Evolutionary conservation across 257 asterid genomes (phyloP).

Genomic region (Solanum appendiculatum): DNA sequence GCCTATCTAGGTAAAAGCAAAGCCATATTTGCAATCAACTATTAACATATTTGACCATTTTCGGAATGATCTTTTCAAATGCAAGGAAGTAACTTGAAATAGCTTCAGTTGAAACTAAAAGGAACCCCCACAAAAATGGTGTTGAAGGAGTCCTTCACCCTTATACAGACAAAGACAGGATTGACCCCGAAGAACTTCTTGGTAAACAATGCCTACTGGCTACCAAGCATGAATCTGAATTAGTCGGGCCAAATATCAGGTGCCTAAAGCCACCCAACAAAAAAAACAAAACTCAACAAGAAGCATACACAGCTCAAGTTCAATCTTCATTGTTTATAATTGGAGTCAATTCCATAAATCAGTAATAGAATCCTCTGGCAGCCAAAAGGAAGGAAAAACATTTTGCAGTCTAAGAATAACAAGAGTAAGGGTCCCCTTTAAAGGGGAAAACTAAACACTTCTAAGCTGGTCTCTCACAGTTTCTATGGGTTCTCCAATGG

Average conservation of each 20-base stretch:
- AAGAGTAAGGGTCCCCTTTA: not conserved
- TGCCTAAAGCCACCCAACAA: not conserved
- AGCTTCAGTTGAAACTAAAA: not conserved
- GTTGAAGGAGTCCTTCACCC: not conserved
- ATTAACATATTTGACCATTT: too few species aligned
- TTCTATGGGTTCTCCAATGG: not conserved
- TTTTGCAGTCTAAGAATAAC: not conserved
- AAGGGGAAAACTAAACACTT: not conserved
- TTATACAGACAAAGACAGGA: not conserved
- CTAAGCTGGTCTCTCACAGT: not conserved
- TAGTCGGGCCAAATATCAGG: not conserved
- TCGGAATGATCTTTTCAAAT: not conserved
- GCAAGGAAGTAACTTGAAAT: not conserved
- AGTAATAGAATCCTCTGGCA: not conserved
- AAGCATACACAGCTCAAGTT: not conserved
- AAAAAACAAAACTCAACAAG: not conserved
- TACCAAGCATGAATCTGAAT: not conserved
- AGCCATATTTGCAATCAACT: too few species aligned
- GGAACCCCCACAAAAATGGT: not conserved
- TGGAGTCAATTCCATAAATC: not conserved
- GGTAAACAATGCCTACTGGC: not conserved
- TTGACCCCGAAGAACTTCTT: not conserved
- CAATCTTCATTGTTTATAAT: not conserved
- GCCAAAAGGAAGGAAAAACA: not conserved
- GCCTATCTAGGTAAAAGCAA: too few species aligned